Percentiles rank a stretch among this genome's conserved stretches.
phyloP scores from a whole-genome alignment of 164 flowering plant species.

The Aristolochia fimbriata region DNA sequence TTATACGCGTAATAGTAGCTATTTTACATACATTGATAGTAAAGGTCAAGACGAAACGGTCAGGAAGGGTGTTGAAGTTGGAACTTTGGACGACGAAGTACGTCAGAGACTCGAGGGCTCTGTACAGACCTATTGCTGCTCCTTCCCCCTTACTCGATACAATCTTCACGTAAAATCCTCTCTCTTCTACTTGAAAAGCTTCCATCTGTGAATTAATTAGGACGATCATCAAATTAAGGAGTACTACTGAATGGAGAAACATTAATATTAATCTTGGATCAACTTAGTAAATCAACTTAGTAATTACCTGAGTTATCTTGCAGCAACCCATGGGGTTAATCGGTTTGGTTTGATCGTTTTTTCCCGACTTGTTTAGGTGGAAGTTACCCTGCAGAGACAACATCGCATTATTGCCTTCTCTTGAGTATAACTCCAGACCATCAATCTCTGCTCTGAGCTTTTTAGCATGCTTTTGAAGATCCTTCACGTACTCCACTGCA shows the following conservation, averaged over 20 bases:
- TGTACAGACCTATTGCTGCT: slow-evolving; percentile 46
- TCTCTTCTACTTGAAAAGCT: slow-evolving; percentile 54
- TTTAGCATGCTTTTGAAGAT: slow-evolving; percentile 57
- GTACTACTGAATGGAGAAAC: no score
- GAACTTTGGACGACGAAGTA: slow-evolving; percentile 42
- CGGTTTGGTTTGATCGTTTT: slow-evolving; percentile 4
- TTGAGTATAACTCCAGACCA: slow-evolving; percentile 43
- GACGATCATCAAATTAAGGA: no score
- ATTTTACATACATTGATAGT: slow-evolving; percentile 43
- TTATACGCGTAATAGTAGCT: neutral
- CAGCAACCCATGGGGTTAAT: slow-evolving; percentile 13
- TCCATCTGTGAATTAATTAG: slow-evolving; percentile 36
- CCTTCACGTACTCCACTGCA: slow-evolving; percentile 59
- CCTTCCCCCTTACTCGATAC: slow-evolving; percentile 50
- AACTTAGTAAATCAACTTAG: no score
- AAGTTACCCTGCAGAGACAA: slow-evolving; percentile 12
- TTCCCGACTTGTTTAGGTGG: slow-evolving; percentile 8
- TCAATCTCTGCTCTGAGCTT: slow-evolving; percentile 58
- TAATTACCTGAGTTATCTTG: slow-evolving; percentile 41
- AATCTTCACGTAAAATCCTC: slow-evolving; percentile 52
- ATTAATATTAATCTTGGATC: no score
- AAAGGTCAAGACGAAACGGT: slow-evolving; percentile 36
- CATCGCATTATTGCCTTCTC: slow-evolving; percentile 2
- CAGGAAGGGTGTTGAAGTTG: slow-evolving; percentile 33
- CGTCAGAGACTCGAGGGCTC: slow-evolving; percentile 58